Conservation (phyloP, 2,329 filamentous ascomycete genomes). For the Colletotrichum sp. region DNA sequence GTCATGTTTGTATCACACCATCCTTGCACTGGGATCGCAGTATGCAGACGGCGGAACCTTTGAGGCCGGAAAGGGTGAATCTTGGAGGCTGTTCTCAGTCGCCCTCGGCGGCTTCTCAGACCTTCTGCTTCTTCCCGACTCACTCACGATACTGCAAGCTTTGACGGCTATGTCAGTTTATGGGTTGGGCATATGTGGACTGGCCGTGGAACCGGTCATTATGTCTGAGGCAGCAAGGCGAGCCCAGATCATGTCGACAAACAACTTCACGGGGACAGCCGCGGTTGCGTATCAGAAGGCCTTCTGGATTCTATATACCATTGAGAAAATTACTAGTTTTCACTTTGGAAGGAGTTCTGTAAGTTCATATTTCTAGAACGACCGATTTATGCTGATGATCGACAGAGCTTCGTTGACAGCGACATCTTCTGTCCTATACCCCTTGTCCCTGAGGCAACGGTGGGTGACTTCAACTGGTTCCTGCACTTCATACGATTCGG, state of each 20-base stretch:
- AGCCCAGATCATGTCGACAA: conserved; percentile 31
- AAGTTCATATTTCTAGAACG: neutral
- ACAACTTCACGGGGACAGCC: conserved; percentile 20
- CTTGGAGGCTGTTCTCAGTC: conserved; percentile 43
- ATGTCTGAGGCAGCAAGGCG: conserved; percentile 33
- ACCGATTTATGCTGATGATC: accelerated
- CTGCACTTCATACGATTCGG: conserved; percentile 28
- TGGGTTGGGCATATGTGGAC: conserved; percentile 29
- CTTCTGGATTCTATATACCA: conserved; percentile 30
- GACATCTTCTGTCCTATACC: conserved; percentile 36
- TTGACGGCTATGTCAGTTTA: conserved; percentile 35
- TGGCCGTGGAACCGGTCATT: conserved; percentile 35
- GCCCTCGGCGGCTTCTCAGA: conserved; percentile 40
- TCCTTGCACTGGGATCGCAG: conserved; percentile 42
- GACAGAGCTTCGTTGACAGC: conserved; percentile 33
- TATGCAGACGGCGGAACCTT: conserved; percentile 39
- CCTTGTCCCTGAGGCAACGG: conserved; percentile 22
- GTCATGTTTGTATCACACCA: conserved; percentile 41
- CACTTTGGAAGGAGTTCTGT: conserved; percentile 35
- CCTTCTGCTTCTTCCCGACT: conserved; percentile 32
- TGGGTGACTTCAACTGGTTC: conserved; percentile 30
- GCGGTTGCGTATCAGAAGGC: conserved; percentile 29
- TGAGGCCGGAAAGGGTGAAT: conserved; percentile 39
- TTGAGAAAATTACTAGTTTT: conserved; percentile 32
- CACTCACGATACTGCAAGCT: conserved; percentile 32